Evolutionary conservation across 306 rosid species (phyloP), one percentile per base, ranked within the genome.

Genomic region (Trifolium subterraneum): DNA sequence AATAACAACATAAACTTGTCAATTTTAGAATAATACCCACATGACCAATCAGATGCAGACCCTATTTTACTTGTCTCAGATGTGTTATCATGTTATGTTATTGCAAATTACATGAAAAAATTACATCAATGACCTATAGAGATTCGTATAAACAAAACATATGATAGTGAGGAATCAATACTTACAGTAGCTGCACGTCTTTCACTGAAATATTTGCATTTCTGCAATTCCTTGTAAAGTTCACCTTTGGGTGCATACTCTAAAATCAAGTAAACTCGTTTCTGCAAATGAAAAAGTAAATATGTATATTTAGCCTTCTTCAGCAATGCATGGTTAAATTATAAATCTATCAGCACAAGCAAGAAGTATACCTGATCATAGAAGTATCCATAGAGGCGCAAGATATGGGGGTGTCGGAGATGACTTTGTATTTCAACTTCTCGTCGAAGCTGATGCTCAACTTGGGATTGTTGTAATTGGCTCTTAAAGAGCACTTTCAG

Each of bases 231-330:
- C 84, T 95, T 95, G 89, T 95, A 95, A 22, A 95, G 96, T 87
- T 95, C 99, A 25, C 99, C 99, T 87, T 88, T 95, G 78, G 99
- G 85, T 1, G 99, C 99, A 80, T 95, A 92, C 87, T 95, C 99
- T 74, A 95, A 82, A 68, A 90, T 91, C 90, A 95, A 83, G 79
- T 95, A 95, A 60, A 95, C 97, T 71, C 99, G 84, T 80, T 92
- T 92, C 99, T 95, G 90, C 85, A 85, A 85, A 59, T n/a, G 8
- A 72, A 42, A 68, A 50, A 72, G 75, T 82, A 19, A 77, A 38
- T n/a, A 15, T 14, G 12, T 7, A 27, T 48, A 51, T 55, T 72
- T 59, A 65, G 52, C 23, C 59, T 29, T 22, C 61, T 35, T 61
- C 65, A 50, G 45, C 20, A 60, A 41, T 6, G 4, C 47, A 73